These are phyloP conservation scores for Aspergillus sp. DNA, from an alignment of 2,329 filamentous ascomycete species.

Conservation along the genomic window DNA sequence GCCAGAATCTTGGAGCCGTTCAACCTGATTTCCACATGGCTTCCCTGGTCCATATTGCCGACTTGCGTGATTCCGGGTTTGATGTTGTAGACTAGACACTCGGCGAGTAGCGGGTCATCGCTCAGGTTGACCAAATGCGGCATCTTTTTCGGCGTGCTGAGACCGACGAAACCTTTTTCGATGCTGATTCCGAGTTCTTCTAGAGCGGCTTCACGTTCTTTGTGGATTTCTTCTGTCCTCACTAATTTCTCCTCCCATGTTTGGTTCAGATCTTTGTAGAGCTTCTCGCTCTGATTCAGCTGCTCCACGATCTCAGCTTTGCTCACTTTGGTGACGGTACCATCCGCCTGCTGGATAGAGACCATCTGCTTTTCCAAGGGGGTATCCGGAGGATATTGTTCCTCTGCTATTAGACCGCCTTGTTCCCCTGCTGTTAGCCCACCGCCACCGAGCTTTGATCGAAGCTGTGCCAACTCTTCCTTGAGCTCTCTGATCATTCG, in stretches of 20 bases:
- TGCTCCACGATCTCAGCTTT: slow-evolving; percentile 99
- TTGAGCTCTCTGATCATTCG: slow-evolving; percentile 98
- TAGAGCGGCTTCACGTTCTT: slow-evolving; percentile 90
- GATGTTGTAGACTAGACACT: slow-evolving; percentile 96
- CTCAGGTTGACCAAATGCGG: slow-evolving; percentile 97
- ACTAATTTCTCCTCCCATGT: slow-evolving; percentile 97
- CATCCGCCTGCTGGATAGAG: slow-evolving; percentile 85
- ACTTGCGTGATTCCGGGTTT: slow-evolving; percentile 95
- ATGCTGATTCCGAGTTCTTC: slow-evolving; percentile 99
- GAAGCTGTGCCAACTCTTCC: slow-evolving; percentile 83
- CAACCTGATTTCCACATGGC: slow-evolving; percentile 83
- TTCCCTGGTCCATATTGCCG: slow-evolving; percentile 86
- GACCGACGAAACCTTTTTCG: slow-evolving; percentile 93
- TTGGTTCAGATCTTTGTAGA: slow-evolving; percentile 94
- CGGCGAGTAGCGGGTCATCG: slow-evolving; percentile 88
- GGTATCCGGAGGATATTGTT: slow-evolving; percentile 89
- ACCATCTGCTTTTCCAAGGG: slow-evolving; percentile 96
- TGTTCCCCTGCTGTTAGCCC: slow-evolving; percentile 71
- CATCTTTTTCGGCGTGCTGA: slow-evolving; percentile 98
- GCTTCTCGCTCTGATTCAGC: slow-evolving; percentile 92
- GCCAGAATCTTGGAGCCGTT: slow-evolving; percentile 92
- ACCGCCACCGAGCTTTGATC: slow-evolving; percentile 80
- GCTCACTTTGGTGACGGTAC: slow-evolving; percentile 88
- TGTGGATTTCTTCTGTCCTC: slow-evolving; percentile 97
- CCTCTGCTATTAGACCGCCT: slow-evolving; percentile 63